These are phyloP conservation scores for Cytospora leucostoma DNA, from an alignment of 2,329 filamentous ascomycete genomes.

Conservation along the genomic window DNA sequence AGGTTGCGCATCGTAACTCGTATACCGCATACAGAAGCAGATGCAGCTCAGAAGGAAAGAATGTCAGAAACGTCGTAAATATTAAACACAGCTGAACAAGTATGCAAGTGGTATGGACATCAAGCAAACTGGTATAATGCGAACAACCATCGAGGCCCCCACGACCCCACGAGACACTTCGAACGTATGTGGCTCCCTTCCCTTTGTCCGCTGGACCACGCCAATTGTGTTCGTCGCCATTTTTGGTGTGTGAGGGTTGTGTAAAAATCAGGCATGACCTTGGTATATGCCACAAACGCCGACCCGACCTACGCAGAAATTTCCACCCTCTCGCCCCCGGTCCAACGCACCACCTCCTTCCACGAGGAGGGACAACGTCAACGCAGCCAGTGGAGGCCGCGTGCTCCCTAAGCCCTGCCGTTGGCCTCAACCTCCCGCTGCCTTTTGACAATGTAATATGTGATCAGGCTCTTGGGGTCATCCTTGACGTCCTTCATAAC, in stretches of 20 bases:
- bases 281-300: conserved; percentile 2
- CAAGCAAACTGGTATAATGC: conserved; percentile 15
- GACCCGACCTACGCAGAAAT: no score
- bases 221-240: background rate
- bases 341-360: background rate
- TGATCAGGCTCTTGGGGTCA: conserved; percentile 74
- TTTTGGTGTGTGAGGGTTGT: background rate
- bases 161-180: background rate
- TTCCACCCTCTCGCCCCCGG: background rate
- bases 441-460: conserved; percentile 76
- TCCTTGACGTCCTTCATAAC: conserved; percentile 65
- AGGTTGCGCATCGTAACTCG: background rate
- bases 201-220: background rate
- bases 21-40: background rate
- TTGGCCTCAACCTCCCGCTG: conserved; percentile 51
- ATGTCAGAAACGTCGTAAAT: conserved; percentile 16
- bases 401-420: conserved; percentile 17
- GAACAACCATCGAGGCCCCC: background rate
- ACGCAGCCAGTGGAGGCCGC: background rate
- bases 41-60: background rate
- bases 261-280: background rate
- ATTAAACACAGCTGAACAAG: conserved; percentile 17
- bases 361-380: conserved; percentile 3
- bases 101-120: conserved; percentile 20
- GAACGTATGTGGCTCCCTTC: background rate